Percentiles rank a stretch among this genome's conserved stretches.
phyloP scores from a whole-genome alignment of 345 rosid species.

The Citrus maxima region DNA sequence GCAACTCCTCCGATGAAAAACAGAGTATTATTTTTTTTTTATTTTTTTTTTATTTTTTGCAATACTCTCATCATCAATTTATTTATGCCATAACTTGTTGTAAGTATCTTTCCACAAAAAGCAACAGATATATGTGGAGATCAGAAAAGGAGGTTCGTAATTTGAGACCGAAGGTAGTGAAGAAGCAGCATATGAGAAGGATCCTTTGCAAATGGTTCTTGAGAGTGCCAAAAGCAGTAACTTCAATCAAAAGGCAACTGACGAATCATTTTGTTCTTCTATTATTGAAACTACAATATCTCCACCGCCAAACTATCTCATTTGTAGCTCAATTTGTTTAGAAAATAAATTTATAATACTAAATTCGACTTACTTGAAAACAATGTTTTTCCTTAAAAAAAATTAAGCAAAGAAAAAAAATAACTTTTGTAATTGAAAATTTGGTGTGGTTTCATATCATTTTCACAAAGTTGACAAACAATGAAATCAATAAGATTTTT shows the following conservation, averaged over 20 bases:
- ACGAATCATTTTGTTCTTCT: constrained; percentile 9
- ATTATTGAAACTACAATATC: too few relatives aligned
- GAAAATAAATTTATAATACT: too few relatives aligned
- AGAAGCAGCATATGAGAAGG: constrained; percentile 17
- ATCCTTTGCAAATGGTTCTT: constrained; percentile 34
- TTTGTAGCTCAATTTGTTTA: too few relatives aligned
- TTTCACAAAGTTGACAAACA: not conserved
- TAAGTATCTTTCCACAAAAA: constrained; percentile 34
- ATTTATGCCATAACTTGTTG: not conserved
- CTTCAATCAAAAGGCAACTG: constrained; percentile 14
- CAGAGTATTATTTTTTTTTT: too few relatives aligned
- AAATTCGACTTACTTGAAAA: too few relatives aligned
- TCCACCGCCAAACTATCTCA: too few relatives aligned
- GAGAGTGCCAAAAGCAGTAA: constrained; percentile 31
- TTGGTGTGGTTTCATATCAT: not conserved
- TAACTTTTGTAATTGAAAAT: not conserved
- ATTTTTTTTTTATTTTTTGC: too few relatives aligned
- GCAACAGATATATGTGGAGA: constrained; percentile 34
- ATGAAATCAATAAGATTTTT: not conserved
- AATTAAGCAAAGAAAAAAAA: too few relatives aligned
- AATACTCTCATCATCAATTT: not conserved
- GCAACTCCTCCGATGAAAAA: too few relatives aligned
- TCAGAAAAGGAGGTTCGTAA: constrained; percentile 34
- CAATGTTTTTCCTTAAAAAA: not conserved
- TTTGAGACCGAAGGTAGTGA: constrained; percentile 26